phyloP scores from a whole-genome alignment of 2,329 filamentous ascomycete species.

The Fusarium sambucinum region DNA sequence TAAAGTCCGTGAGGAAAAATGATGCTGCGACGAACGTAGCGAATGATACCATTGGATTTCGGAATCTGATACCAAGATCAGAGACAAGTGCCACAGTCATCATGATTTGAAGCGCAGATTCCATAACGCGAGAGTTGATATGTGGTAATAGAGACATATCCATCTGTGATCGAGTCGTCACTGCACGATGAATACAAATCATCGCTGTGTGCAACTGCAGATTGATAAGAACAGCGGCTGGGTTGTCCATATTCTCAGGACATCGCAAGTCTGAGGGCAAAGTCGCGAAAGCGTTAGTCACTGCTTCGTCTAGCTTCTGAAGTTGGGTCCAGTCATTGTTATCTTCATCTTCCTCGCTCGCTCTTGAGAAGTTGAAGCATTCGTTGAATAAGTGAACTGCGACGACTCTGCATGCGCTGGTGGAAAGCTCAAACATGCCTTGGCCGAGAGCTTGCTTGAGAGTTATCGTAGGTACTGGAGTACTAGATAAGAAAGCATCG shows the following conservation, averaged over 20 bases:
- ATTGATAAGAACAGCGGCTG: conserved; percentile 34
- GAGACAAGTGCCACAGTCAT: conserved; percentile 32
- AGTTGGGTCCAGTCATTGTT: conserved; percentile 26
- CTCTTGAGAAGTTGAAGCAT: conserved; percentile 39
- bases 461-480: conserved; percentile 50
- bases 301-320: conserved; percentile 14
- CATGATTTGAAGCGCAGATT: conserved; percentile 35
- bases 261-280: conserved; percentile 19
- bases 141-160: conserved; percentile 17
- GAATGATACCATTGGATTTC: conserved; percentile 29
- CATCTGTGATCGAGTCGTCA: conserved; percentile 18
- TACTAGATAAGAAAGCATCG: conserved; percentile 21
- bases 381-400: conserved; percentile 39
- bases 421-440: conserved; percentile 42
- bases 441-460: conserved; percentile 24
- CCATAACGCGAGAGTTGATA: conserved; percentile 15
- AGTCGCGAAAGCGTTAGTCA: conserved; percentile 31
- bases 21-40: conserved; percentile 32
- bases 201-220: conserved; percentile 31
- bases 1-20: conserved; percentile 25
- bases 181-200: conserved; percentile 32
- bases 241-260: conserved; percentile 32
- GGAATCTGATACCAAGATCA: conserved; percentile 21
- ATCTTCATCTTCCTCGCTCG: conserved; percentile 25
- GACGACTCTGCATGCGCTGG: conserved; percentile 36